A percentile compares a stretch with the other conserved stretches of the same genome.
phyloP scores from a whole-genome alignment of 148 eudicot genomes.

The Rhododendron vialii region DNA sequence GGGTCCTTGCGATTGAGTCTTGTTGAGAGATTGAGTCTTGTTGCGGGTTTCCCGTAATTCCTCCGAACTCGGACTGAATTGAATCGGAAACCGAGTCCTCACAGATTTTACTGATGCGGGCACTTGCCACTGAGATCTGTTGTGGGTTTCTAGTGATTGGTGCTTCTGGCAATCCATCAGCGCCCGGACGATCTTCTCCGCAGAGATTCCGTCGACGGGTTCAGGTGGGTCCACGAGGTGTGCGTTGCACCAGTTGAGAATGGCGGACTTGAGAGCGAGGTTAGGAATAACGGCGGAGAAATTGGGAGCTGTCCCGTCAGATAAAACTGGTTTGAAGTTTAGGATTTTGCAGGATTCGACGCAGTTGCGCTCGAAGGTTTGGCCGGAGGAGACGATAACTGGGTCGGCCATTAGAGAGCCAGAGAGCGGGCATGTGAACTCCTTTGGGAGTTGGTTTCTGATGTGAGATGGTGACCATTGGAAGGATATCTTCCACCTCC shows the following conservation, averaged over 20 bases:
- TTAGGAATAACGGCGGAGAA: conserved; percentile 58
- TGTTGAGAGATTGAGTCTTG: neutral
- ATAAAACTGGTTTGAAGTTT: conserved; percentile 36
- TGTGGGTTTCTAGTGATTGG: conserved; percentile 4
- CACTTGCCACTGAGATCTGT: neutral
- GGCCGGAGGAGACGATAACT: conserved; percentile 79
- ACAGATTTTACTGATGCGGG: neutral
- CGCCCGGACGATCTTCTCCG: conserved; percentile 35
- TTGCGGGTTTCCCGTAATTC: conserved; percentile 16
- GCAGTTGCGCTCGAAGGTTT: conserved; percentile 77
- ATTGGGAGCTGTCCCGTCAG: conserved; percentile 60
- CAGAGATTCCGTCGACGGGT: conserved; percentile 37
- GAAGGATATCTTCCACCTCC: conserved; percentile 58
- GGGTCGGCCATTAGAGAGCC: conserved; percentile 77
- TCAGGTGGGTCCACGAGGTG: conserved; percentile 25
- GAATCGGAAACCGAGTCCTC: conserved; percentile 8
- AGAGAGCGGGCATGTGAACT: conserved; percentile 74
- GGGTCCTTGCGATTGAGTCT: neutral
- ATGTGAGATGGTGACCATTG: conserved; percentile 33
- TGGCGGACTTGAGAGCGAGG: conserved; percentile 56
- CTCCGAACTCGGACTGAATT: conserved; percentile 33
- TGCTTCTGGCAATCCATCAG: conserved; percentile 15
- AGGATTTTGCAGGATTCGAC: conserved; percentile 55
- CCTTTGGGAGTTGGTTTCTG: conserved; percentile 27
- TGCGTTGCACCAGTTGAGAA: conserved; percentile 48